Evolutionary conservation across 768 basidiomycete species (phyloP), one percentile per base, ranked within the genome.

Genomic region (Agrocybe praecox): DNA sequence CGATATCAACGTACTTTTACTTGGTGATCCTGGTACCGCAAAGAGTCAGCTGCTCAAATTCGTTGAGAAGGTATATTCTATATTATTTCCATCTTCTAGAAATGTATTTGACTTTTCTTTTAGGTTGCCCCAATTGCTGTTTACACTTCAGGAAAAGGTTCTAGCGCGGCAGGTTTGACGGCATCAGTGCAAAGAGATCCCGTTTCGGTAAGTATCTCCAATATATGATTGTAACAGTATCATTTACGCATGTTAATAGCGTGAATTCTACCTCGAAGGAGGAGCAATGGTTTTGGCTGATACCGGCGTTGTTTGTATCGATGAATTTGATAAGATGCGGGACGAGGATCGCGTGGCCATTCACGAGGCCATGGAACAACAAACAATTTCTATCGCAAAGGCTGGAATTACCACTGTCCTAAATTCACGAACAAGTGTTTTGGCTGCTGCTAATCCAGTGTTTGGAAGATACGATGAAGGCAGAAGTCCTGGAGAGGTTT

Each of bases 321-420:
- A 99, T 65, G 97, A 99, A 71, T 99, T 99, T 65, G 97, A 99
- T 76, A 99, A 99, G 78, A 99, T 99, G 97, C 82, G 96, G 36
- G 97, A 99, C 63, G 96, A 98, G 72, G 97, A 99, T 70, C 87
- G 97, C 53, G 97, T 98, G 5, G 97, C 97, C 0, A 98, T 98
- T 57, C 97, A 98, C 73, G 97, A 98, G 76, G 97, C 96, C 14
- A 99, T 99, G 97, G 97, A 99, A 67, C 97, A 99, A 68, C 96
- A 98, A 67, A 99, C 97, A 0, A 98, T 99, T 63, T 98, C 97
- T 1, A 98, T 99, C 61, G 96, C 96, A 17, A 98, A 99, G 71
- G 97, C 97, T 4, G 97, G 96, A 59, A 99, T 99, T 54, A 98
- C 97, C 0, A 99, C 96, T 2, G 94, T 98, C 6, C 76, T 99